Conservation (phyloP, 2,329 filamentous ascomycete genomes). For the Claviceps purpurea region DNA sequence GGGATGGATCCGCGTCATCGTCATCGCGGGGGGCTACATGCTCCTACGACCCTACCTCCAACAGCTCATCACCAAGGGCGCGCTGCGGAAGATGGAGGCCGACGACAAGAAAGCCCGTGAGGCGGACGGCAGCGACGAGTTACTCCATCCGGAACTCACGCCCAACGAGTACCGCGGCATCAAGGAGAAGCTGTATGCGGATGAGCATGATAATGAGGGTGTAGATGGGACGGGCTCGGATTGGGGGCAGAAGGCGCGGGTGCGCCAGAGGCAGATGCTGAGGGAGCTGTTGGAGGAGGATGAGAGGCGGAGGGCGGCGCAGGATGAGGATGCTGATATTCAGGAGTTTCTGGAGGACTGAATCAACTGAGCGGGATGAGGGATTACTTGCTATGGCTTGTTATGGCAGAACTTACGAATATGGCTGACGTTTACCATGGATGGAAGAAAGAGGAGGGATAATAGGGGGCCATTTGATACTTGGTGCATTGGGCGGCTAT, state of each 20-base stretch:
- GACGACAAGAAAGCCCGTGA: conserved; percentile 29
- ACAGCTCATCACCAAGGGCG: conserved; percentile 48
- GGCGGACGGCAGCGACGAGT: not conserved
- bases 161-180: conserved; percentile 51
- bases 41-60: conserved; percentile 63
- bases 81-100: conserved; percentile 51
- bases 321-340: conserved; percentile 63
- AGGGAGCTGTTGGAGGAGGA: conserved; percentile 53
- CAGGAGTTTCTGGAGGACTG: conserved; percentile 51
- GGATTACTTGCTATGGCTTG: not conserved
- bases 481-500: not conserved
- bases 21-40: conserved; percentile 59
- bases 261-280: conserved; percentile 53
- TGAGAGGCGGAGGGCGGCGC: conserved; percentile 43
- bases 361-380: not conserved
- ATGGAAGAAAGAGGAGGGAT: not conserved
- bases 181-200: conserved; percentile 37
- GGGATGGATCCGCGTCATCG: conserved; percentile 54
- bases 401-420: not conserved
- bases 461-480: not conserved
- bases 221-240: conserved; percentile 34
- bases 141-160: conserved; percentile 35
- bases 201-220: conserved; percentile 32
- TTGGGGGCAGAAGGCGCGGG: conserved; percentile 60
- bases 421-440: not conserved